Evolutionary conservation across 169 alveolate genomes (phyloP).

Genomic region (Cryptosporidium tyzzeri): DNA sequence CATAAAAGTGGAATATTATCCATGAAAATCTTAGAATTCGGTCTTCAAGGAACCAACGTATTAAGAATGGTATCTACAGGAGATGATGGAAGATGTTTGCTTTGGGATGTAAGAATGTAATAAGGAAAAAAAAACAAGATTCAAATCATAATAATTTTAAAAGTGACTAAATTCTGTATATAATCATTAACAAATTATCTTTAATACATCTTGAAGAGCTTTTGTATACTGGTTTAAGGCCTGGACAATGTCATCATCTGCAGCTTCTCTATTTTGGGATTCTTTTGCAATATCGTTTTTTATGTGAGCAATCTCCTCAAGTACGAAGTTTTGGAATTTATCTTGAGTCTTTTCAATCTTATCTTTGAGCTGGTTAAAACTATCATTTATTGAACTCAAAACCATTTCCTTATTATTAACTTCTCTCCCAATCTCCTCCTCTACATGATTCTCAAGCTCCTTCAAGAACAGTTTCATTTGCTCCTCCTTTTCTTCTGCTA

Average conservation of each 20-base stretch:
- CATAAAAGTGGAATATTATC: constrained; percentile 68
- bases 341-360: constrained; percentile 74
- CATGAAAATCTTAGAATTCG: constrained; percentile 30
- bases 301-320: constrained; percentile 85
- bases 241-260: constrained; percentile 92
- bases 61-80: constrained; percentile 69
- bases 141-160: neutral
- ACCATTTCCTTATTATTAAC: constrained; percentile 30
- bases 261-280: constrained; percentile 88
- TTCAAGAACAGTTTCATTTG: constrained; percentile 54
- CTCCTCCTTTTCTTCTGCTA: constrained; percentile 72
- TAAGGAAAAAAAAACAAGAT: neutral
- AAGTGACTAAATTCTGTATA: neutral
- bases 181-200: constrained; percentile 76
- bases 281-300: constrained; percentile 86
- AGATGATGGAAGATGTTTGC: constrained; percentile 67
- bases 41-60: neutral
- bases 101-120: constrained; percentile 60
- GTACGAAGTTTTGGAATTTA: constrained; percentile 82
- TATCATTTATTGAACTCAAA: constrained; percentile 18
- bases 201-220: constrained; percentile 85
- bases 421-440: constrained; percentile 53
- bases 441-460: constrained; percentile 57
- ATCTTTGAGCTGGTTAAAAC: constrained; percentile 39
- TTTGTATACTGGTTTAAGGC: constrained; percentile 91